Evolutionary conservation across 78 protist species (phyloP), one percentile per base, ranked within the genome.

Genomic region (Isochrysis galbana): DNA sequence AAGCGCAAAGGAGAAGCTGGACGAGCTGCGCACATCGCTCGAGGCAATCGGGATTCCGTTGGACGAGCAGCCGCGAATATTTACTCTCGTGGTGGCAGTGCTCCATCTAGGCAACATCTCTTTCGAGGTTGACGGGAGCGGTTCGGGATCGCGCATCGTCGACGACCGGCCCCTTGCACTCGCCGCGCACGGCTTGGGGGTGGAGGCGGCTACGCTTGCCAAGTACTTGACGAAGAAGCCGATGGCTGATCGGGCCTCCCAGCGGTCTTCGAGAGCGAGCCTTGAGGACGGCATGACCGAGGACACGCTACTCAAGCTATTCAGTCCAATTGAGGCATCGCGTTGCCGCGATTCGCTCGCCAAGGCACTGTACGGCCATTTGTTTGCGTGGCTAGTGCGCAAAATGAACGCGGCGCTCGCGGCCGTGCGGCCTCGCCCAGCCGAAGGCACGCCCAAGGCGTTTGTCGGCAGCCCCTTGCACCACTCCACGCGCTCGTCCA

Each of bases 291-390:
- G 2, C 32, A 32, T 32, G 5, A 3, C 32, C 72, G 72, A 14
- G 32, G 3, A 2, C 36, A 2, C 72, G 32, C 19, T 61, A 22
- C 5, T 11, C 32, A 14, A 19, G 32, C 72, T 14, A 7, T 32
- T 19, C 32, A 17, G 36, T 22, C 72, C 72, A 22, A 14, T 1
- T 32, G 32, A 61, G 72, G 72, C 72, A 14, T 2, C 72, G 72
- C 32, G 74, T 72, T 69, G 96, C 32, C 41, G 97, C 61, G 98
- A 96, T 69, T 95, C 97, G 32, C 51, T 97, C 22, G 95, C 90
- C 26, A 97, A 98, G 90, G 93, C 97, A 1, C 32, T 96, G 45
- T 98, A 95, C 72, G 80, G 54, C 36, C 21, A 67, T 38, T 67
- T 93, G 34, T 95, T 95, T 82, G 91, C 51, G 17, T 90, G 90